Conservation (phyloP, 73 alveolate species). For the Tetrahymena elliotti region DNA sequence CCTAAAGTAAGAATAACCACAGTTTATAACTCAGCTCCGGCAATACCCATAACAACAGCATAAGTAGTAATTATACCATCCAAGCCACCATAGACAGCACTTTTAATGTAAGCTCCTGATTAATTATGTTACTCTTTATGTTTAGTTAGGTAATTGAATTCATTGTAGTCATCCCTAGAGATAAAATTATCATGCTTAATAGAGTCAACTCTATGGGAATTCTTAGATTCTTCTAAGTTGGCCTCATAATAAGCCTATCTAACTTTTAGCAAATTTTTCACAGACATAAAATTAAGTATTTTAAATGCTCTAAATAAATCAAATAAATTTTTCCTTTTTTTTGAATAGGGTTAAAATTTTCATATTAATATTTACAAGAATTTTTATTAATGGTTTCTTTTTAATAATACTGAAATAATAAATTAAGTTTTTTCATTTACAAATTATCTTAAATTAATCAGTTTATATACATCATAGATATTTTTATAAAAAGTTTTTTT, state of each 20-base stretch:
- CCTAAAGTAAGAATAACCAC: conserved; percentile 26
- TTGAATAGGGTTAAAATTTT: too few species aligned
- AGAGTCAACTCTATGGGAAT: conserved; percentile 3
- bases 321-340: too few species aligned
- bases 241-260: conserved; percentile 19
- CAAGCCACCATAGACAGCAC: conserved; percentile 43
- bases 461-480: too few species aligned
- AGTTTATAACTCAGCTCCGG: conserved; percentile 23
- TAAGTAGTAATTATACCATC: conserved; percentile 39
- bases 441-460: too few species aligned
- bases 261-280: neutral
- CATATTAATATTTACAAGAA: too few species aligned
- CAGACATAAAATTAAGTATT: neutral
- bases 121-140: conserved; percentile 14
- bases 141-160: neutral
- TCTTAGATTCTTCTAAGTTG: conserved; percentile 1
- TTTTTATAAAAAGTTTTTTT: too few species aligned
- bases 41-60: conserved; percentile 35
- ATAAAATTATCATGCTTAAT: neutral
- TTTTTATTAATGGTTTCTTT: too few species aligned
- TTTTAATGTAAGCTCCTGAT: conserved; percentile 36
- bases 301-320: too few species aligned
- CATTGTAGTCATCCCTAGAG: neutral
- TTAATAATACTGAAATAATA: too few species aligned
- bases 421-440: too few species aligned